Evolutionary conservation across 176 grass and related monocot species (phyloP).

Genomic region (Aegilops tauschii): DNA sequence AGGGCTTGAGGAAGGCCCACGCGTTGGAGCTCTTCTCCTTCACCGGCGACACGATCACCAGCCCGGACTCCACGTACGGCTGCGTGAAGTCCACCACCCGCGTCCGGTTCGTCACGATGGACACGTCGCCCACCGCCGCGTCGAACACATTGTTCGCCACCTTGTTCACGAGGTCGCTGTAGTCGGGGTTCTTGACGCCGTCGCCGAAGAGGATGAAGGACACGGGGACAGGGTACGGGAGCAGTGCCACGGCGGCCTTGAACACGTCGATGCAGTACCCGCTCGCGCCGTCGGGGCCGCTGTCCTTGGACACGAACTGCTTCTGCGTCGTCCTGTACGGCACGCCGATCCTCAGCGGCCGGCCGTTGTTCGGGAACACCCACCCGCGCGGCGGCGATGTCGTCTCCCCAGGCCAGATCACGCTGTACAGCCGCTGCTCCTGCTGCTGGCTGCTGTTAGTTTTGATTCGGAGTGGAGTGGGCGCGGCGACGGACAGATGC

Average conservation of each 20-base stretch:
- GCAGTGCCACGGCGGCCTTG: conserved; percentile 57
- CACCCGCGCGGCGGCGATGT: conserved; percentile 66
- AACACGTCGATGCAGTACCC: conserved; percentile 98
- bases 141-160: conserved; percentile 62
- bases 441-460: background rate
- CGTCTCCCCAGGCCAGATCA: conserved; percentile 82
- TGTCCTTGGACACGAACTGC: conserved; percentile 66
- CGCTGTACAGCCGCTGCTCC: conserved; percentile 41
- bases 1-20: conserved; percentile 86
- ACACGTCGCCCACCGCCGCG: conserved; percentile 75
- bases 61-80: conserved; percentile 77
- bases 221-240: conserved; percentile 69
- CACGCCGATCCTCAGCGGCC: conserved; percentile 74
- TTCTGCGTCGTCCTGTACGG: conserved; percentile 62
- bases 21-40: conserved; percentile 57
- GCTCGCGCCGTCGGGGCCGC: conserved; percentile 47
- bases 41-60: conserved; percentile 61
- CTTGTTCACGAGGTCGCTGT: conserved; percentile 53
- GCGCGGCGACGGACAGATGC: conserved; percentile 39
- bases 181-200: conserved; percentile 74
- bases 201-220: conserved; percentile 66
- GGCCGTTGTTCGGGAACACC: conserved; percentile 82
- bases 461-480: background rate
- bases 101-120: conserved; percentile 69
- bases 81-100: conserved; percentile 83